Evolutionary conservation across 2,329 filamentous ascomycete genomes (phyloP), one percentile per base, ranked within the genome.

Genomic region (Fusarium sp.): DNA sequence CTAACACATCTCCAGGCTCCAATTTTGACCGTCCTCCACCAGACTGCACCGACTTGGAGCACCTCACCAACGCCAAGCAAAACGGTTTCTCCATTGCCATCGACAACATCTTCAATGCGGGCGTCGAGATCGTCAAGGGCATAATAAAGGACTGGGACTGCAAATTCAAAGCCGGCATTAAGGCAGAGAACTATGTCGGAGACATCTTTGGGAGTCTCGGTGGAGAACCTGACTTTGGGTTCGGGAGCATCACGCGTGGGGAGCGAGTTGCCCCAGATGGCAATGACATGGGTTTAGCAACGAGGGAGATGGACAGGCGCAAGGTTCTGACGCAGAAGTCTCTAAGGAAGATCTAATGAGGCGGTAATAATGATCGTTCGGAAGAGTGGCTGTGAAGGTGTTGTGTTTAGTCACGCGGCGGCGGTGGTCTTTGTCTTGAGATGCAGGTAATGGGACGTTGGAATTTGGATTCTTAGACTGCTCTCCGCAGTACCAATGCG

Each of bases 21-120:
- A 89, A 94, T 80, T 94, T 94, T 75, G 92, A 94, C 76, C 87
- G 92, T 7, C 90, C 90, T 0, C 90, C 88, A 27, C 86, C 87
- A 1, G 87, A 86, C 11, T 78, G 87, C 8, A 83, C 85, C 0
- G 85, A 88, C 9, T 83, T 85, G 18, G 83, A 89, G 39, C 91
- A 93, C 73, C 83, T 94, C 9, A 84, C 88, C 40, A 83, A 86
- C 41, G 80, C 85, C 0, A 80, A 91, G 41, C 89, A 92, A 75
- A 91, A 90, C 50, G 90, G 87, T 5, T 93, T 91, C 75, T 78
- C 79, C 31, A 87, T 90, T 31, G 87, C 91, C 3, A 80, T 92
- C 16, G 76, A 86, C 64, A 94, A 94, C 76, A 85, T 93, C 47
- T 94, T 88, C 78, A 80, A 84, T 6, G 91, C 90, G 0, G 92